These are phyloP conservation scores for Fonsecaea erecta DNA, from an alignment of 2,329 filamentous ascomycete genomes.

Conservation along the genomic window DNA sequence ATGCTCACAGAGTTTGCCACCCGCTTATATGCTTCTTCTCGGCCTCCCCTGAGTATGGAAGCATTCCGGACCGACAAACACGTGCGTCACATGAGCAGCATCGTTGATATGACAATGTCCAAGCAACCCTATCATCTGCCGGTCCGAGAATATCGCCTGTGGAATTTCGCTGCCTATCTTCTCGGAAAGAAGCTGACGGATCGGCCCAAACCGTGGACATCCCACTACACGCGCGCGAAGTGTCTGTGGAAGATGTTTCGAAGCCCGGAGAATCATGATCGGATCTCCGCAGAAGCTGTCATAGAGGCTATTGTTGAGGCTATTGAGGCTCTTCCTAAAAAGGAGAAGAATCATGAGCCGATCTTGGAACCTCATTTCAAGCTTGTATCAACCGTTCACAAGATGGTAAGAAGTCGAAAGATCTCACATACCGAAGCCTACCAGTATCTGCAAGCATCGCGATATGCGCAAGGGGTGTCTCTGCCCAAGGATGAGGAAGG, in stretches of 20 bases:
- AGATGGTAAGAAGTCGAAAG: constrained; percentile 66
- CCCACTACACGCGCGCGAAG: constrained; percentile 72
- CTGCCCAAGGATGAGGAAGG: constrained; percentile 55
- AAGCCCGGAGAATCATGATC: constrained; percentile 46
- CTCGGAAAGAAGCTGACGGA: constrained; percentile 64
- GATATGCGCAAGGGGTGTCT: constrained; percentile 59
- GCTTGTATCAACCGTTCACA: constrained; percentile 79
- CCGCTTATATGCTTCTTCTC: constrained; percentile 69
- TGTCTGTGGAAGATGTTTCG: constrained; percentile 72
- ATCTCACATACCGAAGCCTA: constrained; percentile 55
- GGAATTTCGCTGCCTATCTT: constrained; percentile 67
- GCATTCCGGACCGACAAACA: constrained; percentile 67
- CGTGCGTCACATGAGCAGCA: constrained; percentile 64
- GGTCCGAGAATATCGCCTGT: constrained; percentile 63
- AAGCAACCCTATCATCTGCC: constrained; percentile 60
- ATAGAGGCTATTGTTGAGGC: constrained; percentile 63
- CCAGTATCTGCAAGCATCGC: constrained; percentile 57
- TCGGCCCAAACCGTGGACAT: constrained; percentile 67
- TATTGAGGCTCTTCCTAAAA: constrained; percentile 65
- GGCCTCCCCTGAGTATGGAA: constrained; percentile 70
- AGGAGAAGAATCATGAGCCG: constrained; percentile 68
- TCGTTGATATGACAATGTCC: constrained; percentile 59
- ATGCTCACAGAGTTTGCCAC: constrained; percentile 71
- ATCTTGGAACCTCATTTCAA: constrained; percentile 93
- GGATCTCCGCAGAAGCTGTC: constrained; percentile 52